phyloP scores from a whole-genome alignment of 495 filamentous ascomycete species.

The Xylaria flabelliformis region DNA sequence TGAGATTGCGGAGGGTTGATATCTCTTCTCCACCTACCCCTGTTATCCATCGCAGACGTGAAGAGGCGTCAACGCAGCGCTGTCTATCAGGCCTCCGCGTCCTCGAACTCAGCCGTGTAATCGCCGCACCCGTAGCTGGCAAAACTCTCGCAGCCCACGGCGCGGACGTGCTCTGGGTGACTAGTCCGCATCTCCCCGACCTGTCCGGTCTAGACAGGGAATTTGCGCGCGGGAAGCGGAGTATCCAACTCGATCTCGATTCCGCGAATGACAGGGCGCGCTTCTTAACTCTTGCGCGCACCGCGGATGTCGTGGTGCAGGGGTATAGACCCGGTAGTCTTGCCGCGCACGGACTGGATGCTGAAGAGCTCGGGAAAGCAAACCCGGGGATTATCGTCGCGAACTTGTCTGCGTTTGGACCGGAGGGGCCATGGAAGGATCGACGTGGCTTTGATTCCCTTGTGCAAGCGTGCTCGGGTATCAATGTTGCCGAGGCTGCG shows the following conservation, averaged over 20 bases:
- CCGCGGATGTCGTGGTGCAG: constrained; percentile 48
- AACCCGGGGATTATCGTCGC: constrained; percentile 57
- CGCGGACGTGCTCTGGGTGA: constrained; percentile 60
- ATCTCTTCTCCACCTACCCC: constrained; percentile 39
- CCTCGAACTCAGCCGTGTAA: constrained; percentile 56
- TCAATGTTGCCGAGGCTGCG: constrained; percentile 54
- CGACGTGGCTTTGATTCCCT: constrained; percentile 50
- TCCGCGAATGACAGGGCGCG: constrained; percentile 47
- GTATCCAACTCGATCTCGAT: constrained; percentile 51
- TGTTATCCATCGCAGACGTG: constrained; percentile 49
- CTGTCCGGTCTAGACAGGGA: constrained; percentile 65
- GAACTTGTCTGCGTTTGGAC: constrained; percentile 61
- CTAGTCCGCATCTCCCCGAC: constrained; percentile 60
- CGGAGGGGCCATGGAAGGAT: constrained; percentile 31
- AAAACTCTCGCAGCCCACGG: constrained; percentile 60
- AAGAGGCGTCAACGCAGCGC: background rate
- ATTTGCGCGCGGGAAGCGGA: constrained; percentile 59
- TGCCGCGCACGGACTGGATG: constrained; percentile 57
- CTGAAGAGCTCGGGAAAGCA: constrained; percentile 47
- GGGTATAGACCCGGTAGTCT: constrained; percentile 60
- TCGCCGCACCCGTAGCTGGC: constrained; percentile 49
- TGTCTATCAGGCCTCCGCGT: constrained; percentile 60
- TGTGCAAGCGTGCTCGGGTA: constrained; percentile 61
- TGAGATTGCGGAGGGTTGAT: constrained; percentile 42
- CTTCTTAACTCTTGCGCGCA: constrained; percentile 52